Conservation (phyloP, 768 basidiomycete species). For the Mycena albidolilacea region DNA sequence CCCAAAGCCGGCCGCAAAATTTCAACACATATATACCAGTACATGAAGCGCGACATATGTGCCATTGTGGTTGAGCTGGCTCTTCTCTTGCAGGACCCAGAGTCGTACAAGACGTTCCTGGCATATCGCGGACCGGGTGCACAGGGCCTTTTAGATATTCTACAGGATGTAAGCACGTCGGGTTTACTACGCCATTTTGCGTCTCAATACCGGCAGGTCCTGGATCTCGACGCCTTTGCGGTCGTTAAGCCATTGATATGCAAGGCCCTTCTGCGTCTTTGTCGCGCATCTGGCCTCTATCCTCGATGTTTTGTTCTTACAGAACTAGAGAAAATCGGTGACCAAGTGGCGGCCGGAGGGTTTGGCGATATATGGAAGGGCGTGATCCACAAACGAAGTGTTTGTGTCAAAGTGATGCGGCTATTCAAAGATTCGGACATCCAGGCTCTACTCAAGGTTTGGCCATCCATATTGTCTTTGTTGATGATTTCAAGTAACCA, state of each 20-base stretch:
- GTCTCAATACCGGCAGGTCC: constrained; percentile 6
- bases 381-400: constrained; percentile 30
- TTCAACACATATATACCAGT: constrained; percentile 6
- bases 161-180: constrained; percentile 27
- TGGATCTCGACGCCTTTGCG: constrained; percentile 26
- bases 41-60: constrained; percentile 1
- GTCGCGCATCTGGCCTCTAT: constrained; percentile 26
- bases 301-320: constrained; percentile 33
- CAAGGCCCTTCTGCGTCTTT: constrained; percentile 33
- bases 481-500: not conserved
- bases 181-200: not conserved
- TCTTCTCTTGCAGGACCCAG: constrained; percentile 12
- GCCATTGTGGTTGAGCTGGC: not conserved
- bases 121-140: constrained; percentile 7
- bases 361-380: constrained; percentile 40
- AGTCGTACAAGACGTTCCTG: constrained; percentile 17
- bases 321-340: constrained; percentile 30
- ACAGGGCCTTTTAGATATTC: constrained; percentile 31
- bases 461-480: not conserved
- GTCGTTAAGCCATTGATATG: constrained; percentile 14
- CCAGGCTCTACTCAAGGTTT: constrained; percentile 25
- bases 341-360: constrained; percentile 35
- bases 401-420: constrained; percentile 37
- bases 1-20: constrained; percentile 9
- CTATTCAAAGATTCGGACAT: constrained; percentile 21